Base-by-base conservation (phyloP, 2,329 filamentous ascomycete genomes). In the Colletotrichum spinosum region DNA sequence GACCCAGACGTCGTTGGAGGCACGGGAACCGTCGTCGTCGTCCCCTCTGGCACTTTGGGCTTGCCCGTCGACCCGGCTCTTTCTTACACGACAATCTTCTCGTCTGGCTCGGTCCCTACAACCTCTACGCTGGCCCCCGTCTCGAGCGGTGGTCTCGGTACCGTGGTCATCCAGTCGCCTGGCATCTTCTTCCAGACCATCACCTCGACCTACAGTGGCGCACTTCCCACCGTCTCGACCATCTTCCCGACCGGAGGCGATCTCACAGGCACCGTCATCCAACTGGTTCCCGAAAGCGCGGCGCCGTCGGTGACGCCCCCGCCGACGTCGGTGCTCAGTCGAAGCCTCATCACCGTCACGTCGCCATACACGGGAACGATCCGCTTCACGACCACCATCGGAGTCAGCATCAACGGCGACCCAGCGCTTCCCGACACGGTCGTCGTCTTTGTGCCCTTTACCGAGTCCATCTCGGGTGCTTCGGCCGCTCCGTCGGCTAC, bases 351-450 rank as follows among this genome's bases (percentile, higher is more conserved):
- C 2, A 57, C 55, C 11, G 17, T 57, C 12, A 57, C 55, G 1
- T 57, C 55, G 39, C 55, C 45, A 3, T 57, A 57, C 37, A 41
- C 55, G 33, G 55, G 55, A 38, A 57, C 34, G 10, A 42, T 57
- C 41, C 55, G 55, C 15, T 57, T 48, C 35, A 49, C 44, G 3
- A 49, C 44, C 8, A 39, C 45, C 10, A 49, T 57, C 8, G 44
- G 35, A 12, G 55, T 49, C 42, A 49, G 44, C 35, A 57, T 57
- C 45, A 45, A 41, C 33, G 55, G 35, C 15, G 55, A 57, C 13
- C 44, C 12, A 15, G 44, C 17, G 35, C 12, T 58, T 9, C 45
- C 55, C 0, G 38, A 37, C 13, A 58, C 55, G 6, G 45, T 58
- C 8, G 15, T 58, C 7, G 55, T 57, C 15, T 58, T 50, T 38